Percentiles rank a stretch among this genome's conserved stretches.
These are phyloP conservation scores for Xylariaceae sp. DNA, from an alignment of 2,329 filamentous ascomycete species.

Conservation along the genomic window DNA sequence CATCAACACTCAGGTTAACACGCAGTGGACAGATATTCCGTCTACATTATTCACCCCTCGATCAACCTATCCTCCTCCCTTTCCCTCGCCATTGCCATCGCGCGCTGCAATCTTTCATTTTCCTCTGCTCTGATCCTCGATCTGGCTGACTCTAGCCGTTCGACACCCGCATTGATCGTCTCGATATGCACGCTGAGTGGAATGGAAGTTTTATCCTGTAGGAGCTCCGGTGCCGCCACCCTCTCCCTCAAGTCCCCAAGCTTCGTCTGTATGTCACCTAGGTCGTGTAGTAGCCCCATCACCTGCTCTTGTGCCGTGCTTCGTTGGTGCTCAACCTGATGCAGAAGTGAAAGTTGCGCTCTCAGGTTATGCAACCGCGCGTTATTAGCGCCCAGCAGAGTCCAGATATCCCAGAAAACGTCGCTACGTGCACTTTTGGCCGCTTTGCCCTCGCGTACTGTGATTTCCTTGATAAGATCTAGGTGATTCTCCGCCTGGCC, in stretches of 20 bases:
- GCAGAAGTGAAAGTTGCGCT: slow-evolving; percentile 59
- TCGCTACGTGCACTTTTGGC: slow-evolving; percentile 58
- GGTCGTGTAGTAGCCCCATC: slow-evolving; percentile 63
- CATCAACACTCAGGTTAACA: no score
- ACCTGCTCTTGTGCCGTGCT: slow-evolving; percentile 64
- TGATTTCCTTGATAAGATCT: slow-evolving; percentile 64
- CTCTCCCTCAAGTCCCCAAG: slow-evolving; percentile 68
- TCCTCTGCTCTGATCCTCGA: slow-evolving; percentile 55
- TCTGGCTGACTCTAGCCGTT: slow-evolving; percentile 63
- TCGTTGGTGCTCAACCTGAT: slow-evolving; percentile 63
- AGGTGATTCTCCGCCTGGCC: slow-evolving; percentile 66
- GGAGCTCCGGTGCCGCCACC: slow-evolving; percentile 61
- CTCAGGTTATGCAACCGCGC: slow-evolving; percentile 56
- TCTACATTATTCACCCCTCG: slow-evolving; percentile 24
- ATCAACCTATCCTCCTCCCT: slow-evolving; percentile 39
- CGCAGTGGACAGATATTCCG: no score
- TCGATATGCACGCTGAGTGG: slow-evolving; percentile 72
- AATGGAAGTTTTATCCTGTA: slow-evolving; percentile 47
- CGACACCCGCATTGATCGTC: slow-evolving; percentile 67
- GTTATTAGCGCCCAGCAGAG: slow-evolving; percentile 66
- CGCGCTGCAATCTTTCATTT: slow-evolving; percentile 52
- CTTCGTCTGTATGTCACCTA: slow-evolving; percentile 67
- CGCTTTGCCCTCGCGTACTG: slow-evolving; percentile 57
- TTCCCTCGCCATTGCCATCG: slow-evolving; percentile 45
- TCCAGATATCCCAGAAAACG: slow-evolving; percentile 68